phyloP scores from a whole-genome alignment of 73 alveolate species.

The Blepharisma stoltei region DNA sequence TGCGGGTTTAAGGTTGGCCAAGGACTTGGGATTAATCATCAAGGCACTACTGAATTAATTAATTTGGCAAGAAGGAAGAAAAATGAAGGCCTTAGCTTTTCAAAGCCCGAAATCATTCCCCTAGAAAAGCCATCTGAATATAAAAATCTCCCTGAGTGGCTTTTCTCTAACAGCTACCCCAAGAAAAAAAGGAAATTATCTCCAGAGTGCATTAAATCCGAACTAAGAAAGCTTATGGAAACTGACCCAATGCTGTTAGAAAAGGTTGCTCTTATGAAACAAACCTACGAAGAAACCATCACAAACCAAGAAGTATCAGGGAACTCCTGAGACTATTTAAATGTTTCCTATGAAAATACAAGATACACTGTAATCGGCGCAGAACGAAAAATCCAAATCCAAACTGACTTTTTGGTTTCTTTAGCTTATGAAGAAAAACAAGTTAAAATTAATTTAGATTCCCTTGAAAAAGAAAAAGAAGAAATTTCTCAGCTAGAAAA shows the following conservation, averaged over 20 bases:
- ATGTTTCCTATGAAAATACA: no score
- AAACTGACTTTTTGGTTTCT: background rate
- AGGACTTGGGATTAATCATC: constrained; percentile 2
- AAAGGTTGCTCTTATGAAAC: background rate
- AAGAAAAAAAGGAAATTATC: background rate
- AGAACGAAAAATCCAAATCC: background rate
- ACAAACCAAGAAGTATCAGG: no score
- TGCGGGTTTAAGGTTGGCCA: constrained; percentile 14
- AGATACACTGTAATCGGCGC: no score
- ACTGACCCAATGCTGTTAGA: background rate
- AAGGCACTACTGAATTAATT: constrained; percentile 23
- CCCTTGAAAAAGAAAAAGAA: background rate
- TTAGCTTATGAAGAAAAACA: constrained; percentile 23
- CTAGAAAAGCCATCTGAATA: background rate
- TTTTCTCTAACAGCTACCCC: background rate
- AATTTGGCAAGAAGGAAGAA: background rate
- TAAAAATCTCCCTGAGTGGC: background rate
- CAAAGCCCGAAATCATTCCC: background rate
- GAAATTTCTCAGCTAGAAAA: background rate
- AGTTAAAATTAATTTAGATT: background rate
- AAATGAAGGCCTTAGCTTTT: constrained; percentile 15
- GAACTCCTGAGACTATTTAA: no score
- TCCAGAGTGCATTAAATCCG: background rate
- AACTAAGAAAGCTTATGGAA: background rate
- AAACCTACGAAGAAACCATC: no score